These are phyloP conservation scores for Gossypium schwendimanii DNA, from an alignment of 441 rosid species.

Conservation along the genomic window DNA sequence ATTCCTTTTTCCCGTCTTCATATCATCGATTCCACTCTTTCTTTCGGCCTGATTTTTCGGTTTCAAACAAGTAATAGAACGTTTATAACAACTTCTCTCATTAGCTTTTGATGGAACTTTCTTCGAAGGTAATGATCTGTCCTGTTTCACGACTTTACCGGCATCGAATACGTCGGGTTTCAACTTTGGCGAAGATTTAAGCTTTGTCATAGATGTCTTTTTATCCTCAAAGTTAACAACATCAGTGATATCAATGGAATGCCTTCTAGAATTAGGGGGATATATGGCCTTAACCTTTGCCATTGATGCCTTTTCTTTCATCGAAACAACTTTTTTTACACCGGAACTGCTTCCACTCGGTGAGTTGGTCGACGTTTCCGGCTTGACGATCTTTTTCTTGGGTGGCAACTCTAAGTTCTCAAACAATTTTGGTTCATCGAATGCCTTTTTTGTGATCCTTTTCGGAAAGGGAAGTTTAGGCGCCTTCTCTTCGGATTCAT, in stretches of 20 bases:
- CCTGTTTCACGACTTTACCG: constrained; percentile 1
- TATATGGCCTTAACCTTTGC: constrained; percentile 22
- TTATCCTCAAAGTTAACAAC: constrained; percentile 11
- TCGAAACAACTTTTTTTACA: constrained; percentile 11
- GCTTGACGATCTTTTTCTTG: constrained; percentile 22
- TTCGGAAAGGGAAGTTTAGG: constrained; percentile 28
- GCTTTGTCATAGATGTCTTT: constrained; percentile 20
- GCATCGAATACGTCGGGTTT: constrained; percentile 12
- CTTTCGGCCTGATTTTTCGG: constrained; percentile 6
- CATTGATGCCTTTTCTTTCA: constrained; percentile 18
- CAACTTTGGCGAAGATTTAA: constrained; percentile 23
- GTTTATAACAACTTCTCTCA: constrained; percentile 17
- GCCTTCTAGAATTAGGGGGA: constrained; percentile 19
- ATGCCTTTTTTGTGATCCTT: constrained; percentile 28
- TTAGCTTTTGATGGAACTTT: constrained; percentile 26
- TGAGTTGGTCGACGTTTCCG: constrained; percentile 19
- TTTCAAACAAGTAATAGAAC: constrained; percentile 14
- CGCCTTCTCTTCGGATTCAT: constrained; percentile 39
- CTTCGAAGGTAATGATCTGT: constrained; percentile 24
- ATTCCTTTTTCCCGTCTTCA: constrained; percentile 20
- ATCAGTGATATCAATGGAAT: constrained; percentile 9
- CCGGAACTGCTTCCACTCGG: constrained; percentile 10
- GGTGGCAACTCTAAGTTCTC: constrained; percentile 21
- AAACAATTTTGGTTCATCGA: constrained; percentile 19
- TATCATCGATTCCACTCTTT: constrained; percentile 28